These are phyloP conservation scores for Chimonanthus praecox DNA, from an alignment of 164 flowering plant species.

Conservation along the genomic window DNA sequence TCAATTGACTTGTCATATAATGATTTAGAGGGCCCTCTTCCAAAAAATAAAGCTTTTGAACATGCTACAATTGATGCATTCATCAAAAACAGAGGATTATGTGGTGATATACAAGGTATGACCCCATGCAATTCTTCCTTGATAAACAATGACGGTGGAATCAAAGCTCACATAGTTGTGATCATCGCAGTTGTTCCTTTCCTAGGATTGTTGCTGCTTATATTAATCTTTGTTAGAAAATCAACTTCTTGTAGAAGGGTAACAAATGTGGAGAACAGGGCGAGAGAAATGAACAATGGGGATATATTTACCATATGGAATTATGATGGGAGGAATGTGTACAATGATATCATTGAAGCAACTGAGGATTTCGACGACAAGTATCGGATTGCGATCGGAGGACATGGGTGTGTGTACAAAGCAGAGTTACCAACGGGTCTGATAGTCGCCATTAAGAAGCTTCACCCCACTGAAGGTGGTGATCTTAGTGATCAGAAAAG, in stretches of 20 bases:
- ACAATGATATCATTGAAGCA: conserved; percentile 4
- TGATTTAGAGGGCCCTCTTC: conserved; percentile 4
- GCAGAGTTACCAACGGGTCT: conserved; percentile 5
- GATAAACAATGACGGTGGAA: neutral
- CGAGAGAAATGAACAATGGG: neutral
- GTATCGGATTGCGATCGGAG: conserved; percentile 2
- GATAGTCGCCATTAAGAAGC: conserved; percentile 6
- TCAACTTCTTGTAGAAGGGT: neutral
- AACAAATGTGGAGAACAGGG: neutral
- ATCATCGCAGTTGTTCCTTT: neutral
- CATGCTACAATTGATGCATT: conserved; percentile 4
- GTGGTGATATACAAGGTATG: conserved; percentile 6
- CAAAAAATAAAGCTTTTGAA: neutral
- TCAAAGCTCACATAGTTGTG: neutral
- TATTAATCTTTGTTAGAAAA: neutral
- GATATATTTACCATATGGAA: neutral
- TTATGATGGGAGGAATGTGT: neutral
- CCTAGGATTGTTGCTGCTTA: neutral
- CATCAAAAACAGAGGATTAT: conserved; percentile 1
- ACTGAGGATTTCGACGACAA: neutral
- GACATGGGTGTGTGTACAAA: conserved; percentile 7
- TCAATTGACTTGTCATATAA: conserved; percentile 6
- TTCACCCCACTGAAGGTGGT: neutral
- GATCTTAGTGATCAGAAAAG: neutral
- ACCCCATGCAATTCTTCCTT: neutral